Evolutionary conservation across 1,284 basidiomycete species (phyloP), one percentile per base, ranked within the genome.

Genomic region (Rhizoctonia solani): DNA sequence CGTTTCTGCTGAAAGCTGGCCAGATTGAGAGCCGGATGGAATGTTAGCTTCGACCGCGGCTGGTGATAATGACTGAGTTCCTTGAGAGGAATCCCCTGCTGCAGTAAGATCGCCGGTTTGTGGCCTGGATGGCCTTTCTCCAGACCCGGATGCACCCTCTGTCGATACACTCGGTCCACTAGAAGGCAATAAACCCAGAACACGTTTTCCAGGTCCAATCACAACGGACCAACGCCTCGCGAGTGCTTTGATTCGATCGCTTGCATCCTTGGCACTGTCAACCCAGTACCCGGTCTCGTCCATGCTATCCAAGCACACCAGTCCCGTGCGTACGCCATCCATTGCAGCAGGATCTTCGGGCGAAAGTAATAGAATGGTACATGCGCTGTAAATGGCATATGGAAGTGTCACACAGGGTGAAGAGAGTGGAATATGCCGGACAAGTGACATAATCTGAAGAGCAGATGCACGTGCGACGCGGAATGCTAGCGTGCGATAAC

Each of bases 231-330:
- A 66, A 19, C 61, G 61, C 41, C 8, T 27, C 8, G 61, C 61
- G 14, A 66, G 61, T 14, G 61, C 61, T 9, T 47, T 27, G 16
- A 66, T 47, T 27, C 61, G 23, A 25, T 66, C 61, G 4, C 50
- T 32, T 11, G 50, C 61, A 34, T 66, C 49, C 16, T 47, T 42
- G 13, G 61, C 61, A 29, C 61, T 54, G 14, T 23, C 47, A 6
- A 66, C 52, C 61, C 61, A 66, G 19, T 66, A 66, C 27, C 61
- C 61, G 6, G 61, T 44, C n/a, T 66, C 50, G 47, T 66, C 39
- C 50, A 66, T 66, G 14, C 50, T 32, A 29, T 66, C 50, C 14
- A 66, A 29, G 29, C 47, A 52, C 6, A 52, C 52, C 5, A 66
- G 14, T 25, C 50, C 50, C 11, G 61, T 54, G 25, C 61, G 27